A percentile compares a stretch with the other conserved stretches of the same genome.
Conservation (phyloP, 2,329 filamentous ascomycete species). For the Aspergillus sclerotialis region DNA sequence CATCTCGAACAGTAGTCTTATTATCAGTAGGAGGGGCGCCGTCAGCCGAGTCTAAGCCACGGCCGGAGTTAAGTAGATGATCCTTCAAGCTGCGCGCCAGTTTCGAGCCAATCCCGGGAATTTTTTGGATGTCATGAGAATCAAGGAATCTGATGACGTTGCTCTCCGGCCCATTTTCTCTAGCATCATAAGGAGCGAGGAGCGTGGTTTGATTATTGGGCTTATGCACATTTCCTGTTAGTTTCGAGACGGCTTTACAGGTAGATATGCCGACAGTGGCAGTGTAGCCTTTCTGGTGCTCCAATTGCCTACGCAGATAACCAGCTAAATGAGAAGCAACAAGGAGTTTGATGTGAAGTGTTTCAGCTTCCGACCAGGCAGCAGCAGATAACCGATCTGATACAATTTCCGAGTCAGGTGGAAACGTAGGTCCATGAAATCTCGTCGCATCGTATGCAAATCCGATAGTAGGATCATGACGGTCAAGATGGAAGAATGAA, state of each 20-base stretch:
- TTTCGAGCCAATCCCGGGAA: conserved; percentile 82
- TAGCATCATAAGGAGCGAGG: conserved; percentile 53
- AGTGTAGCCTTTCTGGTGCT: conserved; percentile 74
- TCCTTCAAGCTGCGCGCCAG: conserved; percentile 62
- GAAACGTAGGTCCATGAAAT: conserved; percentile 59
- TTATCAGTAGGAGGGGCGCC: conserved; percentile 42
- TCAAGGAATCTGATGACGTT: conserved; percentile 68
- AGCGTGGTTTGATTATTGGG: conserved; percentile 82
- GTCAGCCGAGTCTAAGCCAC: conserved; percentile 3
- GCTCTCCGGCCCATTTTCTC: conserved; percentile 21
- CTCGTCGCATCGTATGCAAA: conserved; percentile 69
- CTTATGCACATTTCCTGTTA: conserved; percentile 78
- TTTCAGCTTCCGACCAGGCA: conserved; percentile 5
- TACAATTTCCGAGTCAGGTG: conserved; percentile 17
- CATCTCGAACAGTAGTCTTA: conserved; percentile 57
- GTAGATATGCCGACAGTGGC: conserved; percentile 82
- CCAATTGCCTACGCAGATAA: conserved; percentile 64
- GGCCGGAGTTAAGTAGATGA: conserved; percentile 45
- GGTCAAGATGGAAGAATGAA: conserved; percentile 75
- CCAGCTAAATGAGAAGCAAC: conserved; percentile 76
- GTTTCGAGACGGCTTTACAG: conserved; percentile 78
- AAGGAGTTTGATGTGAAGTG: conserved; percentile 54
- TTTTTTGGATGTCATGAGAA: conserved; percentile 64
- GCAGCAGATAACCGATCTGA: conserved; percentile 17
- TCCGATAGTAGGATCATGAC: conserved; percentile 66